These are phyloP conservation scores for Polyporus arcularius DNA, from an alignment of 768 basidiomycete species.

Conservation along the genomic window DNA sequence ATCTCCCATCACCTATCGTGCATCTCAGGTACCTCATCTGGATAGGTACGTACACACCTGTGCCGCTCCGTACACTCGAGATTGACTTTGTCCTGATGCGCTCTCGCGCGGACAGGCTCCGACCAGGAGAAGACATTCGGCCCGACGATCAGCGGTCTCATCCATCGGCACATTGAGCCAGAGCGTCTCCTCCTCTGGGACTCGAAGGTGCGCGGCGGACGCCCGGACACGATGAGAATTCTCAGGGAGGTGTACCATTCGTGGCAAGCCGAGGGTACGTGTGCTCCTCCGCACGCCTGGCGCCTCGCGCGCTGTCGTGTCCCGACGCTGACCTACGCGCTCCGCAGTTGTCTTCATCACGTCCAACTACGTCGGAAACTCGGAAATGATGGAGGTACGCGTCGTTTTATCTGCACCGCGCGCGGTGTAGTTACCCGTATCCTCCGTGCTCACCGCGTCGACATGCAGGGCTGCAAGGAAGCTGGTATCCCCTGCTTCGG, in stretches of 20 bases:
- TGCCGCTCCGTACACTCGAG: constrained; percentile 10
- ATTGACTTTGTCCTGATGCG: constrained; percentile 21
- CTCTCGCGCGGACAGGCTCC: constrained; percentile 46
- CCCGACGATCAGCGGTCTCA: constrained; percentile 73
- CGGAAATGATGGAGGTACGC: constrained; percentile 82
- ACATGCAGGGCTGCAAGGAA: constrained; percentile 22
- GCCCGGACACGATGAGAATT: constrained; percentile 78
- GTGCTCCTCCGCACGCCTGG: background rate
- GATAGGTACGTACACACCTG: constrained; percentile 49
- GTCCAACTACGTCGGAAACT: constrained; percentile 78
- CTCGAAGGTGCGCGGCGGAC: constrained; percentile 69
- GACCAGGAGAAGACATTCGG: constrained; percentile 87
- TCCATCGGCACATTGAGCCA: constrained; percentile 68
- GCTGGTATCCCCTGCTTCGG: constrained; percentile 28
- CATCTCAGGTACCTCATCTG: constrained; percentile 70
- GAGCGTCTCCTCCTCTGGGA: constrained; percentile 80
- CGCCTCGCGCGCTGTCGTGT: background rate
- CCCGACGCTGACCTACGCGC: constrained; percentile 3
- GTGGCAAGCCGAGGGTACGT: constrained; percentile 67
- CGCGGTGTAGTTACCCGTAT: background rate
- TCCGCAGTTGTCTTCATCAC: constrained; percentile 70
- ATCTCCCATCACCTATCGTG: background rate
- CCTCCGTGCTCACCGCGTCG: constrained; percentile 7
- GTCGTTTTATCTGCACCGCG: background rate
- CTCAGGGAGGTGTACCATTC: constrained; percentile 65